Conservation (phyloP, 2,329 filamentous ascomycete species). For the Teratosphaeria destructans region DNA sequence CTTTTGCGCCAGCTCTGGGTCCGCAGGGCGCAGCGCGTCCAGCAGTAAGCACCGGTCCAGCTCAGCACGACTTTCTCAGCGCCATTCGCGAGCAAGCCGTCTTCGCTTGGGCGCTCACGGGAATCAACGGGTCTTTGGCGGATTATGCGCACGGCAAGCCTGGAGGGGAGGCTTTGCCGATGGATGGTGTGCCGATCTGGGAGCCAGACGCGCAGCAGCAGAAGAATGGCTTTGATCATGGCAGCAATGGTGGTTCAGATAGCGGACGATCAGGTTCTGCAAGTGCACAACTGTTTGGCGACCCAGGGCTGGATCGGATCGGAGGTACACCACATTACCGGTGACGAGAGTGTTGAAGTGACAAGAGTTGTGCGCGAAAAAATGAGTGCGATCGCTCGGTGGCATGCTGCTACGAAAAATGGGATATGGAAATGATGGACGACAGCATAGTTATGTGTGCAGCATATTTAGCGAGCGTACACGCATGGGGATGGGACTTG, state of each 20-base stretch:
- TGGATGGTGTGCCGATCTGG: constrained; percentile 52
- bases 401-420: not conserved
- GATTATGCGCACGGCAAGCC: constrained; percentile 54
- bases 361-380: no score
- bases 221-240: not conserved
- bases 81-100: constrained; percentile 76
- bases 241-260: constrained; percentile 1
- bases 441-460: not conserved
- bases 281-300: constrained; percentile 10
- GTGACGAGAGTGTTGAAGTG: not conserved
- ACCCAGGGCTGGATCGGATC: constrained; percentile 11
- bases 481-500: not conserved
- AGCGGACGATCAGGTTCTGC: not conserved
- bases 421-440: not conserved
- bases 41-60: constrained; percentile 31
- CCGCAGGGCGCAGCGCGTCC: constrained; percentile 17
- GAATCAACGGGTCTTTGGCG: constrained; percentile 67
- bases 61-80: constrained; percentile 56
- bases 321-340: not conserved
- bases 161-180: constrained; percentile 52
- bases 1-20: constrained; percentile 29
- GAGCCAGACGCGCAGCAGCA: constrained; percentile 25
- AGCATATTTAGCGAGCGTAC: not conserved
- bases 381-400: not conserved
- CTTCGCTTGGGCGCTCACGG: constrained; percentile 75